Percentiles rank a stretch among this genome's conserved stretches.
phyloP scores from a whole-genome alignment of 768 basidiomycete genomes.

The Termitomyces sp. region DNA sequence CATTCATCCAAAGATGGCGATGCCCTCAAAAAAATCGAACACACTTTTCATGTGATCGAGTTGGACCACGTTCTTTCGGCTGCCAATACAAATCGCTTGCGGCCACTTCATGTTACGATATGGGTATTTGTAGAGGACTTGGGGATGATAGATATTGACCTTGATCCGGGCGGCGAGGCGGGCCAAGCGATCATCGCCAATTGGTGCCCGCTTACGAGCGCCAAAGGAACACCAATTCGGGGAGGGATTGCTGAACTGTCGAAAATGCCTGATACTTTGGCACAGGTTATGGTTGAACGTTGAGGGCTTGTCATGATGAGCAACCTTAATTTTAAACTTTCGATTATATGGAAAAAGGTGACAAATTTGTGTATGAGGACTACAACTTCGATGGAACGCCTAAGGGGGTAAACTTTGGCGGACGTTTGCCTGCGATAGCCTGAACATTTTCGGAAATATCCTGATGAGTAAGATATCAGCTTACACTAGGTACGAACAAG shows the following conservation, averaged over 20 bases:
- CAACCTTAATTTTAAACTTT: neutral
- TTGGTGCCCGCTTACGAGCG: neutral
- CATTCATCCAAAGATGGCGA: neutral
- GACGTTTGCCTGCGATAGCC: constrained; percentile 31
- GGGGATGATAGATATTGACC: neutral
- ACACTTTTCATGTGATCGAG: neutral
- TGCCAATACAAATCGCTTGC: neutral
- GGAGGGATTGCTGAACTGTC: neutral
- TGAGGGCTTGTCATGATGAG: neutral
- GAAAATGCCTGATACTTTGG: neutral
- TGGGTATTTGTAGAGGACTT: neutral
- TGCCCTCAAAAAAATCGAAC: neutral
- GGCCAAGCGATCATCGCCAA: neutral
- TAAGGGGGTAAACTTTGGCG: constrained; percentile 29
- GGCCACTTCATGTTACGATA: neutral
- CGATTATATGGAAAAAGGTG: neutral
- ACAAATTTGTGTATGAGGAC: neutral
- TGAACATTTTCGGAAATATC: constrained; percentile 36
- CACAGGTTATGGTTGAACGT: neutral
- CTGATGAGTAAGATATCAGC: constrained; percentile 21
- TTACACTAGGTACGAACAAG: neutral
- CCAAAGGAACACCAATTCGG: neutral
- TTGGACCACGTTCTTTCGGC: neutral
- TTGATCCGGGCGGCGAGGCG: neutral
- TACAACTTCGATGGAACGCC: constrained; percentile 23